Evolutionary conservation across 129 eudicot genomes (phyloP).

Genomic region (sunflower (Helianthus annuus)): HanXRQr2.0-SUNRISE NC_035441.2:5011543-5012042

Average conservation of each 20-base stretch:
- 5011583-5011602: not conserved
- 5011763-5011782: conserved; percentile 2
- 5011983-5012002: not conserved
- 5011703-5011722: conserved; percentile 12
- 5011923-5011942: conserved; percentile 19
- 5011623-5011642: conserved; percentile 12
- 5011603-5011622: not conserved
- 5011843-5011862: not conserved
- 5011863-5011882: conserved; percentile 18
- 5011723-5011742: conserved; percentile 10
- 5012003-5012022: conserved; percentile 8
- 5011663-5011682: conserved; percentile 19
- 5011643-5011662: conserved; percentile 15
- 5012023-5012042: conserved; percentile 21
- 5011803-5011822: not conserved
- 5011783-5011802: not conserved
- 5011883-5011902: conserved; percentile 3
- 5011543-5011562: no score
- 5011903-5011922: conserved; percentile 3
- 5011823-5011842: not conserved
- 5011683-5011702: not conserved
- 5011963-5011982: conserved; percentile 15
- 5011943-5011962: not conserved
- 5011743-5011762: not conserved
- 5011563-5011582: not conserved